Evolutionary conservation across 163 green algal species (phyloP), one percentile per base, ranked within the genome.

Genomic region (Chlamydomonas reinhardtii): DNA sequence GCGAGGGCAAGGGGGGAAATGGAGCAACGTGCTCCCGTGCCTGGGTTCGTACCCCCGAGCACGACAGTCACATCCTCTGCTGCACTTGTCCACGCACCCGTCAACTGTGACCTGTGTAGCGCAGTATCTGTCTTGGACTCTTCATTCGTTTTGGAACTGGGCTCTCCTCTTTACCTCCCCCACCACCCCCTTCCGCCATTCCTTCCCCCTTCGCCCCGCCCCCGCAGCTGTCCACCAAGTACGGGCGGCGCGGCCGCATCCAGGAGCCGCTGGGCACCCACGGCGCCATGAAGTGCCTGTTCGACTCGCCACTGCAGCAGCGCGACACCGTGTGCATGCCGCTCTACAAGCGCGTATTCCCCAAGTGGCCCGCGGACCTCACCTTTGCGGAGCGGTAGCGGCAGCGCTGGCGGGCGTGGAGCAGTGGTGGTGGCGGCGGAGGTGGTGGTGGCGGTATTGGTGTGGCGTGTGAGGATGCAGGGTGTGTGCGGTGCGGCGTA

Each of bases 241-340:
- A 92, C 64, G 98, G 98, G 20, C 90, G 97, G 2, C 93, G 96
- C 19, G 98, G 98, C 12, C 94, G 96, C 77, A 99, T 99, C 85
- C 96, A 92, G n/a, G 97, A 99, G 91, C 93, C 97, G 14, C 74
- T 99, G 43, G 98, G 98, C 78, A 99, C 97, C 4, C 98, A 99
- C 80, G 98, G 97, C 34, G 84, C 87, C 43, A 98, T 99, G 92
- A 99, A 99, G 93, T 96, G 93, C 82, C 89, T 98, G 4, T 99
- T 99, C 82, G 97, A 99, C 80, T 94, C 93, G 5, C 89, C 92
- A 0, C 88, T 99, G 37, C 85, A 93, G 82, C 98, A 99, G 94
- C 87, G 94, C 20, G 98, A 99, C 90, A 93, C 94, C 5, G 95
- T 99, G 71, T 99, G 97, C 92, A 94, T 98, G 82, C 94, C 89